Evolutionary conservation across 768 basidiomycete species (phyloP).

Genomic region (Mycena maculata): DNA sequence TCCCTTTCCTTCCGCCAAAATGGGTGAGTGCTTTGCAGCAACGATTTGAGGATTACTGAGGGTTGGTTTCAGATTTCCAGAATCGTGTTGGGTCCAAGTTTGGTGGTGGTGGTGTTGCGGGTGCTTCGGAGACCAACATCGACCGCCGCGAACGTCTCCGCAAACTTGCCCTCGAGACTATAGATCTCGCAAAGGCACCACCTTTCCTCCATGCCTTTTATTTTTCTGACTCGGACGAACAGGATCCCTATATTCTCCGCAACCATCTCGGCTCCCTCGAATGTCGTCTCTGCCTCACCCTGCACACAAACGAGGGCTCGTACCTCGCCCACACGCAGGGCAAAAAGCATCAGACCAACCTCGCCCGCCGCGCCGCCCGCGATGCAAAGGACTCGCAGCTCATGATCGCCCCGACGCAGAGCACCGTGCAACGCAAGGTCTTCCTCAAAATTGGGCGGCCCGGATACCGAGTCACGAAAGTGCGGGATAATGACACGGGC

Average conservation of each 20-base stretch:
- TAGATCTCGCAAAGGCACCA: constrained; percentile 94
- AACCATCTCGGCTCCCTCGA: constrained; percentile 98
- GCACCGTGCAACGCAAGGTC: constrained; percentile 87
- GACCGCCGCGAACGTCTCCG: constrained; percentile 94
- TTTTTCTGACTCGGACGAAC: constrained; percentile 26
- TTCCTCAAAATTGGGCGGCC: constrained; percentile 98
- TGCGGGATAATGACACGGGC: constrained; percentile 88
- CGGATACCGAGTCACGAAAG: constrained; percentile 96
- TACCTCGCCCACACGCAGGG: constrained; percentile 99
- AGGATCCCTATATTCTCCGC: constrained; percentile 98
- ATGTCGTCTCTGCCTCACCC: constrained; percentile 96
- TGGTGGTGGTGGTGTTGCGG: constrained; percentile 95
- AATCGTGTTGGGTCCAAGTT: constrained; percentile 97
- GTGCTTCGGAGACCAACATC: constrained; percentile 87
- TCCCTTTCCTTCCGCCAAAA: constrained; percentile 22
- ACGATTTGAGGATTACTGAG: background rate
- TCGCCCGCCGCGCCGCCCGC: constrained; percentile 95
- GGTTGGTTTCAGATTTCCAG: constrained; percentile 70
- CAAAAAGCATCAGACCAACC: constrained; percentile 99
- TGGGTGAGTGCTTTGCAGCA: constrained; percentile 44
- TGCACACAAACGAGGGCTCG: constrained; percentile 99
- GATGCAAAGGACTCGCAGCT: constrained; percentile 95
- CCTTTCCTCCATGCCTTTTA: background rate
- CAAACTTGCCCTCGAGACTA: constrained; percentile 96
- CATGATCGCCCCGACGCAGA: constrained; percentile 87